A percentile compares a stretch with the other conserved stretches of the same genome.
Evolutionary conservation across 352 stramenopile species (phyloP).

Genomic region (Albugo candida): DNA sequence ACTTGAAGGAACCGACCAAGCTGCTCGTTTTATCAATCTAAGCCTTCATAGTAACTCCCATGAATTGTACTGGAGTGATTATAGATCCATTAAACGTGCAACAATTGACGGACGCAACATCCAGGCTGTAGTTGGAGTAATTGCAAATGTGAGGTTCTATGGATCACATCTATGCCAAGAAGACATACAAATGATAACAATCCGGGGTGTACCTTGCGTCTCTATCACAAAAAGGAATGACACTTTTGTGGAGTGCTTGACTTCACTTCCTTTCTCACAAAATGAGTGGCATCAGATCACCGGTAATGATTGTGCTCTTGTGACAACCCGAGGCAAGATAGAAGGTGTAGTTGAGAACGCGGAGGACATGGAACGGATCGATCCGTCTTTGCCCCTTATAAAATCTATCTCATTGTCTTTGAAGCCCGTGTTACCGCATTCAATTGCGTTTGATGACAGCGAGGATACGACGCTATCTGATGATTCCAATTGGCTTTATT

Average conservation of each 20-base stretch:
- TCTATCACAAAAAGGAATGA: conserved; percentile 22
- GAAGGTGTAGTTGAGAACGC: conserved; percentile 19
- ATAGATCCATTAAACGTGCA: conserved; percentile 17
- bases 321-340: conserved; percentile 28
- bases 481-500: conserved; percentile 32
- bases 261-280: conserved; percentile 4
- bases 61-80: conserved; percentile 41
- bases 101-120: conserved; percentile 3
- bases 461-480: conserved; percentile 1
- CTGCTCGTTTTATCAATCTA: conserved; percentile 25
- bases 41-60: conserved; percentile 15
- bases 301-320: conserved; percentile 25
- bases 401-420: conserved; percentile 19
- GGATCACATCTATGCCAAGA: conserved; percentile 28
- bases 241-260: conserved; percentile 28
- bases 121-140: conserved; percentile 11
- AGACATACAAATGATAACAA: background rate
- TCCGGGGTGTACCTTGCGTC: conserved; percentile 20
- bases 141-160: conserved; percentile 26
- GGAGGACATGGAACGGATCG: conserved; percentile 25
- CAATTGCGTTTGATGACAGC: conserved; percentile 13
- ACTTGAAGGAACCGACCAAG: conserved; percentile 13
- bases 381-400: conserved; percentile 29
- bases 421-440: conserved; percentile 20
- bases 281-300: conserved; percentile 1